Evolutionary conservation across 768 basidiomycete species (phyloP), one percentile per base, ranked within the genome.

Genomic region (Lentinus brumalis): DNA sequence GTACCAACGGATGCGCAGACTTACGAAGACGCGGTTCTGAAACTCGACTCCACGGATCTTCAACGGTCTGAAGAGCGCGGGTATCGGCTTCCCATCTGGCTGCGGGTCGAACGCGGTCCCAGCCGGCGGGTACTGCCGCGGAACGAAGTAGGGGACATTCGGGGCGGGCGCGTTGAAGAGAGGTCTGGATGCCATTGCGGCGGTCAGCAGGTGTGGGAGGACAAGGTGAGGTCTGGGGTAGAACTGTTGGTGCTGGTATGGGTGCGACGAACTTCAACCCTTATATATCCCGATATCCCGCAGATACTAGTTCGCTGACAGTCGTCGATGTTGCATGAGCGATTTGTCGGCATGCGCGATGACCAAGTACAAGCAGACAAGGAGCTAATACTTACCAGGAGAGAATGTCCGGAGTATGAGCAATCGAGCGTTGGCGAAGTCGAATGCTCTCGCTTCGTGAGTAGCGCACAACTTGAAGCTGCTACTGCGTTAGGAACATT

Each of bases 11-110:
- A 26, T 26, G 21, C 21, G 0, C 35, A 60, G n/a, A 57, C 66
- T 4, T 57, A 69, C 69, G 50, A 53, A 65, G 46, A 71, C 68
- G 35, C 72, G 73, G 62, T 70, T 74, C 38, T 69, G 71, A 50
- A 72, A 73, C 59, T 67, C 68, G 29, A 68, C 64, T 26, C 69
- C 70, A 31, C 71, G 63, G 51, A 71, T 85, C 68, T 76, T 81
- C 53, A 87, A 58, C 5, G 85, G 85, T 65, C 82, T 78, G 73
- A 86, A 86, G 18, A 85, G 69, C 50, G 66, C 75, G 5, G 79
- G 81, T 41, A 78, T 74, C 1, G 71, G 66, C 47, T 67, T 74
- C n/a, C 74, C 79, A 60, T 76, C 71, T 3, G 76, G 74, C 50
- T 81, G 78, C 6, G 76, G 74, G 49, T 75, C 70, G 45, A 75